Base-by-base conservation (phyloP, 257 asterid species). In the Forsythia suspensa region DNA sequence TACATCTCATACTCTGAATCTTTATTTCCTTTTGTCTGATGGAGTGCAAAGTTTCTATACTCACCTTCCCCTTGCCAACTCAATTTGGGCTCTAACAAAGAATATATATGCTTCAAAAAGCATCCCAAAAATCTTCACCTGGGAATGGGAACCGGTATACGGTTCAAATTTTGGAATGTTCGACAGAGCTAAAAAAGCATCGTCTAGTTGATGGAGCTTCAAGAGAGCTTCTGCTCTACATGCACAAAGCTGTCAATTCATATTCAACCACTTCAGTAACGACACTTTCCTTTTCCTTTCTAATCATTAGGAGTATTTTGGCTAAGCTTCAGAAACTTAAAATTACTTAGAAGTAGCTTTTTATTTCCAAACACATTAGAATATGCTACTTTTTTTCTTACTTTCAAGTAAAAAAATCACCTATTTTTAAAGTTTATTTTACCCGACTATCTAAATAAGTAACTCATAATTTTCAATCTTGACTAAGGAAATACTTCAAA, bases 171-270 rank as follows among this genome's bases (percentile, higher is more conserved):
- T 87, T 77, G 93, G 86, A 77, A 87, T 46, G 42, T 85, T 76
- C 43, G 97, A 84, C 37, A 88, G 65, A 10, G 90, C 83, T 18
- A 59, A 73, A 51, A 76, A 79, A 6, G 97, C 97, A 80, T 89
- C 92, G 8, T 92, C 95, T 57, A 88, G 78, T 66, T 85, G 93
- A 81, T 83, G 91, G 81, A 93, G 96, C 88, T 95, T 93, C 86
- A 93, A 80, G 76, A 92, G 90, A 70, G 98, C 96, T 86, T 95
- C 99, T 40, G 97, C 97, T 84, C 90, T 90, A 84, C 97, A 92
- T 59, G 98, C 93, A 76, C 81, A 84, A 59, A 95, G 88, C 99
- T 95, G 97, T 77, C 86, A 81, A 86, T 84, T 70, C 87, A 85
- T 81, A 82, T 66, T 73, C 78, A 77, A 87, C 66, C 84, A 66